phyloP scores from a whole-genome alignment of 2,329 filamentous ascomycete species.

The Alternaria triticimaculans region DNA sequence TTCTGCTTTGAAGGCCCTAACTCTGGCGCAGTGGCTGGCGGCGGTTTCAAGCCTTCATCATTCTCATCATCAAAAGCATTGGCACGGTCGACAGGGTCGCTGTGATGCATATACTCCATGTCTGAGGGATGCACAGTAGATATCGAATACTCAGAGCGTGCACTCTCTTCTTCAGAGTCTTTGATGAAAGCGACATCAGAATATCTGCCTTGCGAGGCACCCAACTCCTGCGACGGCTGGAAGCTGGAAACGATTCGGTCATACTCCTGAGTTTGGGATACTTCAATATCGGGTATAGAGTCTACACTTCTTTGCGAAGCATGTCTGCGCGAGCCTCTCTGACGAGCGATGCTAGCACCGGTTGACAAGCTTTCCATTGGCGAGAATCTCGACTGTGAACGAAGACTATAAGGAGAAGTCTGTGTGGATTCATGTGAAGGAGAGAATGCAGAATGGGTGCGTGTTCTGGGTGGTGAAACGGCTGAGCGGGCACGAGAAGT shows the following conservation, averaged over 20 bases:
- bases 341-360: not conserved
- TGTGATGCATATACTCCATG: slow-evolving; percentile 11
- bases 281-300: slow-evolving; percentile 9
- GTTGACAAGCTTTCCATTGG: slow-evolving; percentile 16
- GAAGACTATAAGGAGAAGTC: slow-evolving; percentile 37
- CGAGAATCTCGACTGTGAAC: slow-evolving; percentile 38
- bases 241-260: slow-evolving; percentile 25
- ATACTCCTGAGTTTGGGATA: slow-evolving; percentile 12
- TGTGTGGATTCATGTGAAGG: slow-evolving; percentile 23
- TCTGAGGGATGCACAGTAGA: slow-evolving; percentile 35
- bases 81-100: slow-evolving; percentile 16
- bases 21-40: slow-evolving; percentile 11
- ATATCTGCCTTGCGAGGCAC: slow-evolving; percentile 28
- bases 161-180: slow-evolving; percentile 41
- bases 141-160: slow-evolving; percentile 36
- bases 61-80: not conserved
- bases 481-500: slow-evolving; percentile 20
- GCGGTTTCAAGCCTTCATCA: slow-evolving; percentile 3
- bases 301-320: slow-evolving; percentile 16
- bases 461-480: slow-evolving; percentile 27
- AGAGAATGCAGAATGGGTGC: slow-evolving; percentile 26
- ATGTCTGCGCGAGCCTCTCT: slow-evolving; percentile 20
- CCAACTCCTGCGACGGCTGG: slow-evolving; percentile 33
- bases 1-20: slow-evolving; percentile 1
- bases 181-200: slow-evolving; percentile 35